Percentiles rank a stretch among this genome's conserved stretches.
Evolutionary conservation across 495 filamentous ascomycete species (phyloP).

Genomic region (Aspergillus ellipticus): DNA sequence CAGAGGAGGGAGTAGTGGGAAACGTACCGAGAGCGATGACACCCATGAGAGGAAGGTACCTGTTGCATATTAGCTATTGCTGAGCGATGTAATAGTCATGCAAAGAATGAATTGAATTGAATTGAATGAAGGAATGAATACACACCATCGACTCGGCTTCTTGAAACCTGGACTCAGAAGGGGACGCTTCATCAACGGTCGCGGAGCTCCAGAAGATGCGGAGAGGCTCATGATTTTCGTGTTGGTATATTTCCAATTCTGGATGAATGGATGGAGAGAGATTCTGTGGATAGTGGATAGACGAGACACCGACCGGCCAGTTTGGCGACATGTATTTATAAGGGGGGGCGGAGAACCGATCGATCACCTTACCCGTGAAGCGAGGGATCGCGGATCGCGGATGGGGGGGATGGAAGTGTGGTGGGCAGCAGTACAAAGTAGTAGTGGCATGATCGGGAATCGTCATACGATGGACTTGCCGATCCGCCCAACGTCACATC

Average conservation of each 20-base stretch:
- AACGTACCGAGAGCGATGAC: neutral
- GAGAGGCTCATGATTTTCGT: neutral
- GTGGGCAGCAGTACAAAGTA: too few species aligned
- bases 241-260: neutral
- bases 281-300: neutral
- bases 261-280: too few species aligned
- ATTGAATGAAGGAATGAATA: neutral
- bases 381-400: too few species aligned
- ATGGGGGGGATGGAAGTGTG: neutral
- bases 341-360: neutral
- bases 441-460: slow-evolving; percentile 1
- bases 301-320: neutral
- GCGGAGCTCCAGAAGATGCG: neutral
- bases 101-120: too few species aligned
- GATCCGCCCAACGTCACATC: neutral
- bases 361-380: neutral
- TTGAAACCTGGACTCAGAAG: neutral
- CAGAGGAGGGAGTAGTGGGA: neutral
- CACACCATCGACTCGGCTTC: neutral
- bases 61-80: neutral
- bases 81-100: neutral
- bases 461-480: slow-evolving; percentile 1
- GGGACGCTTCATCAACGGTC: neutral
- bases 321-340: neutral
- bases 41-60: neutral